Evolutionary conservation across 305 asterid species (phyloP).

Genomic region (Solanum aculeatissimum): DNA sequence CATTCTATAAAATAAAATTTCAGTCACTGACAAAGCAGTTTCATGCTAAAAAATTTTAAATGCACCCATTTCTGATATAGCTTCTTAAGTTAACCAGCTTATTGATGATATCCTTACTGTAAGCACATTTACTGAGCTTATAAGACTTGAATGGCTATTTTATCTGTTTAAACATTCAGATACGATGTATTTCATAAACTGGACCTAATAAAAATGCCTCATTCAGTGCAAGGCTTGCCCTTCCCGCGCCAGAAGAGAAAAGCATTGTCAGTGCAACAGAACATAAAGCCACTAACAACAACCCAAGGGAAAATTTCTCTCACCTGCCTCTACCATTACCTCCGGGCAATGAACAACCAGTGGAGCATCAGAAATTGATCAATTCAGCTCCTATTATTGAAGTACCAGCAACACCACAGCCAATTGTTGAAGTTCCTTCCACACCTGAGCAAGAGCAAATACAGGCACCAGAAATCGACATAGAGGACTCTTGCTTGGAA

Average conservation of each 20-base stretch:
- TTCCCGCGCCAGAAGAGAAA: slow-evolving; percentile 85
- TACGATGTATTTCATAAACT: background rate
- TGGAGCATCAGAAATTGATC: slow-evolving; percentile 19
- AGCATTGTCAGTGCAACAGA: slow-evolving; percentile 41
- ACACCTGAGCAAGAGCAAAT: slow-evolving; percentile 53
- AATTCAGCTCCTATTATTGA: slow-evolving; percentile 40
- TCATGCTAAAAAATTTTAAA: background rate
- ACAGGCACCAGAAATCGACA: slow-evolving; percentile 39
- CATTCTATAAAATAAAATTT: background rate
- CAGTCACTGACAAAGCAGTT: background rate
- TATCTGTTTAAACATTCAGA: background rate
- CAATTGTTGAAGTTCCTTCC: slow-evolving; percentile 55
- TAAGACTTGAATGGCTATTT: background rate
- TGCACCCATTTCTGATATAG: background rate
- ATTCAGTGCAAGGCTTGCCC: slow-evolving; percentile 87
- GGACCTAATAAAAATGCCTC: background rate
- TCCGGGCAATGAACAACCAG: slow-evolving; percentile 16
- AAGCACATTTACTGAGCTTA: background rate
- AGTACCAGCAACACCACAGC: slow-evolving; percentile 27
- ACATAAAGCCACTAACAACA: slow-evolving; percentile 30
- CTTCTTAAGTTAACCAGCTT: background rate
- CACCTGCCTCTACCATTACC: slow-evolving; percentile 56
- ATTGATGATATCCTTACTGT: background rate
- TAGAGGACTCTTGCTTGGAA: slow-evolving; percentile 45
- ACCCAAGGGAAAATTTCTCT: slow-evolving; percentile 24